phyloP scores from a whole-genome alignment of 2,329 filamentous ascomycete species.

The Cladophialophora chaetospira region DNA sequence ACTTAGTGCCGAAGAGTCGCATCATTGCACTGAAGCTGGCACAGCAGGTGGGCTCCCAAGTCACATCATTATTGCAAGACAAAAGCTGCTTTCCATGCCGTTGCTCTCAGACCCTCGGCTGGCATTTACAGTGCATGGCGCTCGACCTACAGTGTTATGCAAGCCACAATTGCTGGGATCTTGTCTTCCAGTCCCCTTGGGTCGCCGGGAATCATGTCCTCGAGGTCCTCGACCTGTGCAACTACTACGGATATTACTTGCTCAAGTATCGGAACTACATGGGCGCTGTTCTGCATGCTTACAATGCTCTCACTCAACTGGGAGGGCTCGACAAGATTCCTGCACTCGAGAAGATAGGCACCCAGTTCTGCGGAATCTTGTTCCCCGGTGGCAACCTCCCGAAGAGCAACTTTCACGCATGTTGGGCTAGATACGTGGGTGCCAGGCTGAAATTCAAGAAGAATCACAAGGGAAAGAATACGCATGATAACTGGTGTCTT shows the following conservation, averaged over 20 bases:
- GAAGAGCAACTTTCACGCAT: slow-evolving; percentile 33
- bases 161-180: slow-evolving; percentile 33
- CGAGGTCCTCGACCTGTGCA: slow-evolving; percentile 35
- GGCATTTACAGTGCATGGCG: slow-evolving; percentile 33
- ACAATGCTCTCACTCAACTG: slow-evolving; percentile 33
- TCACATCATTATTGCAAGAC: slow-evolving; percentile 29
- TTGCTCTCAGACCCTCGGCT: slow-evolving; percentile 35
- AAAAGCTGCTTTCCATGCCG: slow-evolving; percentile 35
- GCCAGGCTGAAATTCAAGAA: slow-evolving; percentile 36
- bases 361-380: slow-evolving; percentile 29
- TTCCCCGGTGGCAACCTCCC: slow-evolving; percentile 34
- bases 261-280: slow-evolving; percentile 36
- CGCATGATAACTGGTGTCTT: slow-evolving; percentile 33
- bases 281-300: slow-evolving; percentile 35
- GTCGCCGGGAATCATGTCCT: slow-evolving; percentile 35
- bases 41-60: slow-evolving; percentile 29
- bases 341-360: slow-evolving; percentile 32
- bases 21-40: slow-evolving; percentile 34
- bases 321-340: slow-evolving; percentile 30
- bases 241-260: slow-evolving; percentile 36
- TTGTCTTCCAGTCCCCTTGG: slow-evolving; percentile 37
- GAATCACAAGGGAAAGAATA: slow-evolving; percentile 32
- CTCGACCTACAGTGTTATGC: slow-evolving; percentile 31
- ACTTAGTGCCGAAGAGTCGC: slow-evolving; percentile 27
- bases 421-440: slow-evolving; percentile 35